Conservation (phyloP, 2,329 filamentous ascomycete species). For the Claviceps sp. region DNA sequence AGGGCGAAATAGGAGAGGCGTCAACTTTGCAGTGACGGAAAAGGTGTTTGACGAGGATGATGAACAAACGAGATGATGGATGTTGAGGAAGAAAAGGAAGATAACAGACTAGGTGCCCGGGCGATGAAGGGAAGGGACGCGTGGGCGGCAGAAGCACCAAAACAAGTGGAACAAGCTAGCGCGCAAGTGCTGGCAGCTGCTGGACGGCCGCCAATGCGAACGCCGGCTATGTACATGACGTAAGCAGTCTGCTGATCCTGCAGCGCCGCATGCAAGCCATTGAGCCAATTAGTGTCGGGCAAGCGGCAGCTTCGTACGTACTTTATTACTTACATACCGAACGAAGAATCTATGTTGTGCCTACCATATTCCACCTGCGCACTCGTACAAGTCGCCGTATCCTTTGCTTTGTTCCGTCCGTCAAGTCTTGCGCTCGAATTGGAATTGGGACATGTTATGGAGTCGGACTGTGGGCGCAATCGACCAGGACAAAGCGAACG, state of each 20-base stretch:
- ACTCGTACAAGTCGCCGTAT: too few relatives aligned
- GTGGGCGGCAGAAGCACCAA: neutral
- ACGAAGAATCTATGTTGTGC: too few relatives aligned
- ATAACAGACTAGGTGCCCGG: neutral
- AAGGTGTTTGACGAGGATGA: neutral
- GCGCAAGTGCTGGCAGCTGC: neutral
- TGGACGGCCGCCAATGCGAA: too few relatives aligned
- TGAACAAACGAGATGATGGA: slow-evolving; percentile 1
- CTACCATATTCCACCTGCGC: too few relatives aligned
- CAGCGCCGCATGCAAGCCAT: too few relatives aligned
- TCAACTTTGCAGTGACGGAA: slow-evolving; percentile 1
- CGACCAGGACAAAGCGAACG: too few relatives aligned
- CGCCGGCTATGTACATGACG: neutral
- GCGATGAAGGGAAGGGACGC: neutral
- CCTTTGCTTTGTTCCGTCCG: too few relatives aligned
- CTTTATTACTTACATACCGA: too few relatives aligned
- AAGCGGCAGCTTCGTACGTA: neutral
- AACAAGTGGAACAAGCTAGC: neutral
- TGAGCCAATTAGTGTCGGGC: neutral
- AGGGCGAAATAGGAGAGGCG: neutral
- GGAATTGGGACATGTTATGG: too few relatives aligned
- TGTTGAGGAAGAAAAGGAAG: neutral
- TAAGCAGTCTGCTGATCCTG: neutral
- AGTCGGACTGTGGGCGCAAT: too few relatives aligned
- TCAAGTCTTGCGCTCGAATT: too few relatives aligned